Conservation (phyloP, 208 protist genomes). For the Acanthamoeba culbertsoni region DNA sequence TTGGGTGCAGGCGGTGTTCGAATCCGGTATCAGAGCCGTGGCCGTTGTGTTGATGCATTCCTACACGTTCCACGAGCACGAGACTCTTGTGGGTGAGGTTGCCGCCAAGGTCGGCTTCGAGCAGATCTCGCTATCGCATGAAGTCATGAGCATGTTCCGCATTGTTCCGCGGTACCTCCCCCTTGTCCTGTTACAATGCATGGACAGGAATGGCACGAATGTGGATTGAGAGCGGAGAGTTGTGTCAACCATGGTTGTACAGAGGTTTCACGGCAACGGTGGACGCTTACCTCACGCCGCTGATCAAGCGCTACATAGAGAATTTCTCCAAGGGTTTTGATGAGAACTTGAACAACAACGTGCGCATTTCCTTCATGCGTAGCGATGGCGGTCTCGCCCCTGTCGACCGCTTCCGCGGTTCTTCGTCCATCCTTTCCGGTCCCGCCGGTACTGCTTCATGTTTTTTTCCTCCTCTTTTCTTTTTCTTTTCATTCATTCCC, state of each 20-base stretch:
- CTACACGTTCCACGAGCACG: conserved; percentile 90
- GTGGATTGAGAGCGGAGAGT: background rate
- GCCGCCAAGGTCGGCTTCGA: conserved; percentile 89
- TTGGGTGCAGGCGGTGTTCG: conserved; percentile 64
- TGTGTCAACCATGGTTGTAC: background rate
- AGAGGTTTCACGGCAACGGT: conserved; percentile 92
- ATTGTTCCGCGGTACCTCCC: conserved; percentile 78
- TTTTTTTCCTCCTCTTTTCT: background rate
- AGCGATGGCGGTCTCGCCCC: conserved; percentile 92
- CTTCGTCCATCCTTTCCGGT: conserved; percentile 92
- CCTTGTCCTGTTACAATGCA: background rate
- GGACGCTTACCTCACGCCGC: conserved; percentile 95
- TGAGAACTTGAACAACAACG: conserved; percentile 38
- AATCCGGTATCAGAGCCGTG: conserved; percentile 87
- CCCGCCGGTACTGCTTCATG: conserved; percentile 76
- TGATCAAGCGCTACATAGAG: conserved; percentile 88
- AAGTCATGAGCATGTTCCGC: conserved; percentile 92
- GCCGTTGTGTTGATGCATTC: conserved; percentile 93
- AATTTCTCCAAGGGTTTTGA: conserved; percentile 80
- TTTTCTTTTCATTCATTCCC: background rate
- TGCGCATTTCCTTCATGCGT: conserved; percentile 77
- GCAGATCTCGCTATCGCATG: conserved; percentile 90
- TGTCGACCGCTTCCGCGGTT: conserved; percentile 89
- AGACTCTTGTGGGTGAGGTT: conserved; percentile 85
- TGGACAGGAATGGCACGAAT: background rate